Conservation (phyloP, 768 basidiomycete genomes). For the Boletus pseudo-olivaceus region DNA sequence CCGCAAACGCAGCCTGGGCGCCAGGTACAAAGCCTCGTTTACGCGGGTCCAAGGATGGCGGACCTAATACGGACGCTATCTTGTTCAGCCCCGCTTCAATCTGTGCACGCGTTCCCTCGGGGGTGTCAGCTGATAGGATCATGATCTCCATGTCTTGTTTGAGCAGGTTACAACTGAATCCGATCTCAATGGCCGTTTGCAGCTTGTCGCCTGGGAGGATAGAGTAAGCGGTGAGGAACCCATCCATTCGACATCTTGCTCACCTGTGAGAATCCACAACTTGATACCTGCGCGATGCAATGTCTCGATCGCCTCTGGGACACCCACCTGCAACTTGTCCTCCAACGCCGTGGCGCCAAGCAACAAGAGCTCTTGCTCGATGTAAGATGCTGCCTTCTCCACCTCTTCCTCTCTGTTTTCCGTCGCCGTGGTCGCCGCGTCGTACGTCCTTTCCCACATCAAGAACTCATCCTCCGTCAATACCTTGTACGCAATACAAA, state of each 20-base stretch:
- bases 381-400: conserved; percentile 77
- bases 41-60: conserved; percentile 57
- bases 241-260: conserved; percentile 13
- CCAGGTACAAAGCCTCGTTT: conserved; percentile 66
- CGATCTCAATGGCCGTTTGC: conserved; percentile 98
- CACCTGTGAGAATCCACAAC: conserved; percentile 94
- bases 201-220: conserved; percentile 79
- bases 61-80: conserved; percentile 82
- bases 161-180: conserved; percentile 90
- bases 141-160: conserved; percentile 95
- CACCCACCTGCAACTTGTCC: conserved; percentile 95
- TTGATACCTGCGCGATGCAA: conserved; percentile 95
- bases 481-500: conserved; percentile 82
- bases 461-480: conserved; percentile 82
- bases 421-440: conserved; percentile 73
- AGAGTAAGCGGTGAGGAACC: not conserved
- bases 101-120: conserved; percentile 73
- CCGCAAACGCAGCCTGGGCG: conserved; percentile 76
- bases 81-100: conserved; percentile 94
- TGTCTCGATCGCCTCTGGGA: conserved; percentile 92
- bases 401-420: conserved; percentile 88
- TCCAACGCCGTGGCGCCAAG: conserved; percentile 95
- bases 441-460: conserved; percentile 75
- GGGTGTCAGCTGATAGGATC: conserved; percentile 86
- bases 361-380: conserved; percentile 81